These are phyloP conservation scores for Oligophagozyma castellii DNA, from an alignment of 1,139 yeast genomes.

Conservation along the genomic window DNA sequence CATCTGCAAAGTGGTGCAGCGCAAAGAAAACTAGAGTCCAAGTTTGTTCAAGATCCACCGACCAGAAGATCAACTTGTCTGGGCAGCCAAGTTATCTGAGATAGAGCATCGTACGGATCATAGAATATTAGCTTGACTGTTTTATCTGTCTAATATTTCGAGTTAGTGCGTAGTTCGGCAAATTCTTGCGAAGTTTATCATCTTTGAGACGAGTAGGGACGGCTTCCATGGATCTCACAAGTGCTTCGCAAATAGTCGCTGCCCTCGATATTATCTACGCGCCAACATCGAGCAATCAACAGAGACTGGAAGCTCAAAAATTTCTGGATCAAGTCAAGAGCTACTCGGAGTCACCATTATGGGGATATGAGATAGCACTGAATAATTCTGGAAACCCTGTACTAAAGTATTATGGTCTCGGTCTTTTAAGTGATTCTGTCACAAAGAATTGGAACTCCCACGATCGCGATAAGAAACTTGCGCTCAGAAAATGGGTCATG, in stretches of 20 bases:
- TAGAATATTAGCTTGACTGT: too few relatives aligned
- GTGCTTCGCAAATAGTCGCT: conserved; percentile 52
- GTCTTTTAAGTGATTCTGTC: conserved; percentile 63
- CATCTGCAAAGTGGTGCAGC: too few relatives aligned
- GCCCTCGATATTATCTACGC: conserved; percentile 75
- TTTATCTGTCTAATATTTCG: too few relatives aligned
- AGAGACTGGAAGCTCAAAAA: conserved; percentile 54
- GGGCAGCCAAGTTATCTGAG: too few relatives aligned
- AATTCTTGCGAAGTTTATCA: too few relatives aligned
- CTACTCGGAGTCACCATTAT: conserved; percentile 73
- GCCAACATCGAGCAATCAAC: conserved; percentile 50
- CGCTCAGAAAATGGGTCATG: conserved; percentile 73
- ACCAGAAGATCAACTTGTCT: too few relatives aligned
- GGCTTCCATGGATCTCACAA: conserved; percentile 48
- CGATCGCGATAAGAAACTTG: conserved; percentile 50
- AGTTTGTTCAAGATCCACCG: too few relatives aligned
- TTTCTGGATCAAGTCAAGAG: conserved; percentile 65
- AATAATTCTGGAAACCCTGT: conserved; percentile 29
- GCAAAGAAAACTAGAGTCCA: too few relatives aligned
- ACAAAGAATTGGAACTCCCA: conserved; percentile 38
- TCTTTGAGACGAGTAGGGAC: too few relatives aligned
- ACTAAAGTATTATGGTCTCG: conserved; percentile 82
- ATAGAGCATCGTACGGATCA: too few relatives aligned
- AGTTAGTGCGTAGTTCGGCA: too few relatives aligned
- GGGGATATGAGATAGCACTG: conserved; percentile 82